Base-by-base conservation (phyloP, 2,329 filamentous ascomycete genomes). In the Ophiostoma quercus region DNA sequence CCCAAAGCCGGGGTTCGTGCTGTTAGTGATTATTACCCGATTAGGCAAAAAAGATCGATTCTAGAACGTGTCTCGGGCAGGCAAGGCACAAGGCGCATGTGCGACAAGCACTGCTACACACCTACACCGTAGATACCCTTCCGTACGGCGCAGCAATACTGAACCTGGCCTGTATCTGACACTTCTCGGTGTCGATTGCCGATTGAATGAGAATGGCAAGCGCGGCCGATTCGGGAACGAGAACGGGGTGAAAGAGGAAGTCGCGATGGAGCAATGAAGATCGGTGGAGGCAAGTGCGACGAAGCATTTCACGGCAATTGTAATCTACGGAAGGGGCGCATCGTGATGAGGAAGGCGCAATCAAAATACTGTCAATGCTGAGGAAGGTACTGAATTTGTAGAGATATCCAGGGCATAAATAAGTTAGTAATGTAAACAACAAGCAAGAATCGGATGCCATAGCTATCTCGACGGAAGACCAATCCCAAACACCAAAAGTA, bases 31-130 rank as follows among this genome's bases (percentile, higher is more conserved):
- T 66, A 70, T 71, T 68, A 67, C 67, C 69, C 47, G 37, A 69
- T 69, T 69, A 65, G 67, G 70, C 60, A 69, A 69, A 71, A 71
- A 69, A 71, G 37, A 71, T 69, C 67, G 69, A 68, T n/a, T 47
- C 68, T 39, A 54, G 51, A 57, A 29, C 51, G 22, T 57, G 57
- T 25, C 47, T 22, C n/a, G 51, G 47, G 51, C 51, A 57, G 51
- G n/a, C 51, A 57, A 57, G 51, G 51, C 22, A 25, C 16, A 57
- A 57, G 51, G 25, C 29, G 51, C 22, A 57, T 57, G 51, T n/a
- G 11, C 51, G 22, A 57, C n/a, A 1, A 57, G 9, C 22, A 57
- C 51, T 57, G 25, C 51, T 11, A 16, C 51, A 57, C 43, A 47
- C 43, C 14, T 8, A 41, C 39, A 14, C 9, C 8, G 39, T 41